Evolutionary conservation across 352 stramenopile species (phyloP).

Genomic region (Blastocystis sp.): DNA sequence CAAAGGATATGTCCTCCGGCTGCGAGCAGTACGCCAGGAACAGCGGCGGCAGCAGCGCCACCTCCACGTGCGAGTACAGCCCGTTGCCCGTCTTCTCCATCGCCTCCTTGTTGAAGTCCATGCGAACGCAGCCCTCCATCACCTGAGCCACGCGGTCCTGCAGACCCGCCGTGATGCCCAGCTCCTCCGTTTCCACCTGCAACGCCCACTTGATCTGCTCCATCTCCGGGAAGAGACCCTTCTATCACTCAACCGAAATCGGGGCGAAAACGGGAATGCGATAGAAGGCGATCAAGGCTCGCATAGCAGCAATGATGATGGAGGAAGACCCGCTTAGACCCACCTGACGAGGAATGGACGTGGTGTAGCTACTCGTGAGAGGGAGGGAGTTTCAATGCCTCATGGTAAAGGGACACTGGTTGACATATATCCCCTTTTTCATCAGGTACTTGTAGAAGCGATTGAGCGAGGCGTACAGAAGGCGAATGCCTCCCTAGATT

Average conservation of each 20-base stretch:
- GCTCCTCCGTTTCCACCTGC: slow-evolving; percentile 73
- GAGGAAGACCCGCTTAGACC: slow-evolving; percentile 73
- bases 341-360: slow-evolving; percentile 74
- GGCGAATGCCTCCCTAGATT: slow-evolving; percentile 72
- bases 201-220: slow-evolving; percentile 72
- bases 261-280: slow-evolving; percentile 62
- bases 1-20: slow-evolving; percentile 70
- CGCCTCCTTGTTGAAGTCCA: slow-evolving; percentile 73
- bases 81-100: slow-evolving; percentile 71
- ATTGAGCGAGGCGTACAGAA: slow-evolving; percentile 73
- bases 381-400: slow-evolving; percentile 14
- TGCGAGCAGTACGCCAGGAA: slow-evolving; percentile 71
- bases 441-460: slow-evolving; percentile 71
- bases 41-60: slow-evolving; percentile 61
- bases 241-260: neutral
- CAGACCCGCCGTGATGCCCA: slow-evolving; percentile 74
- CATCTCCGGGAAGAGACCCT: slow-evolving; percentile 58
- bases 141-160: slow-evolving; percentile 74
- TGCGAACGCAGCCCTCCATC: slow-evolving; percentile 73
- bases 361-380: slow-evolving; percentile 70
- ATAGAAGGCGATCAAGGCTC: slow-evolving; percentile 72
- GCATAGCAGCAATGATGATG: slow-evolving; percentile 73
- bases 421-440: slow-evolving; percentile 70
- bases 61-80: slow-evolving; percentile 68
- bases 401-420: slow-evolving; percentile 70